Base-by-base conservation (phyloP, 2,329 filamentous ascomycete species). In the Ophiostoma australiae region DNA sequence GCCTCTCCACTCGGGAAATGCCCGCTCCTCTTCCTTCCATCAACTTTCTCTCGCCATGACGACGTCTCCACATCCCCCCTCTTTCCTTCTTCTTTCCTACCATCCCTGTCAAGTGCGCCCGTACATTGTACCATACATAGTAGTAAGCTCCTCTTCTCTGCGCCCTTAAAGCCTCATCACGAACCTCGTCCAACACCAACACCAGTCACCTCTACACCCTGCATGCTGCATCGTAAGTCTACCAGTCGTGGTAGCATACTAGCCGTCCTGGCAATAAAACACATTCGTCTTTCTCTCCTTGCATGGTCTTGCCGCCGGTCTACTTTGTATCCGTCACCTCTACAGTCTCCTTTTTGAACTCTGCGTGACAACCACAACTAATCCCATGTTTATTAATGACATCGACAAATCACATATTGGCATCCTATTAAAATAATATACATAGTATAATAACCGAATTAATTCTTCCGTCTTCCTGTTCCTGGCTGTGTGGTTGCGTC, bases 401-500 rank as follows among this genome's bases (percentile, higher is more conserved):
- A 58, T 58, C n/a, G 3, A 5, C 58, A 17, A 31, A 27, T 6
- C 23, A 10, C 23, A 15, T 8, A 27, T 58, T n/a, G 13, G n/a
- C n/a, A 58, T n/a, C n/a, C n/a, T n/a, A n/a, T n/a, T 31, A 8
- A 27, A 17, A 17, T 13, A 61, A 11, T 61, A 33, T 20, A 17
- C 7, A 17, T 63, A 52, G 20, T 48, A 48, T 41, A 15, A 6
- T n/a, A n/a, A 55, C 10, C 3, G 27, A 31, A 31, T 31, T 3
- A 31, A 23, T 23, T 55, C 11, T 55, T 4, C 58, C 58, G 13
- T 63, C 48, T 11, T 63, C n/a, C 39, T 44, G 66, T 67, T 67
- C 61, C 33, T 63, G 58, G 61, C 31, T 65, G 61, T 37, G 61
- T 65, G 61, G 61, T n/a, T 37, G 31, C 61, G 61, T 35, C 63